Conservation (phyloP, 2,329 filamentous ascomycete species). For the Exophiala sp. region DNA sequence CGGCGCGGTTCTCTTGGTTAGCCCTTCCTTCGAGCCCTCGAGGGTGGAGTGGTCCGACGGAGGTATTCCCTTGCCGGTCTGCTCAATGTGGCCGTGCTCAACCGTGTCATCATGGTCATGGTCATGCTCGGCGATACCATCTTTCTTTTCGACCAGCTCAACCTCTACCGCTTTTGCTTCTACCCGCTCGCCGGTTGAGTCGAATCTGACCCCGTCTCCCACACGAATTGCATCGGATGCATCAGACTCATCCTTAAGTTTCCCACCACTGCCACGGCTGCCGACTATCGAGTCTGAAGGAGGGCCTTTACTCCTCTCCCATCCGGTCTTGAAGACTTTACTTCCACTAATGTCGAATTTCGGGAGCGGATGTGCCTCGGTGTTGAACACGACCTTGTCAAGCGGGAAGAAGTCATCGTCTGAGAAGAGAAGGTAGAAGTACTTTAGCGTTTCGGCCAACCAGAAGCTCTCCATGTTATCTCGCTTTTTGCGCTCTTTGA, state of each 20-base stretch:
- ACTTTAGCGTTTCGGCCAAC: slow-evolving; percentile 97
- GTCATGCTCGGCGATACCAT: background rate
- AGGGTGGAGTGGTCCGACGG: background rate
- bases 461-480: slow-evolving; percentile 99
- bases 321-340: slow-evolving; percentile 71
- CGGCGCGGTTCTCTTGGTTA: background rate
- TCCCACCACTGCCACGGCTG: background rate
- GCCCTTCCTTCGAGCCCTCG: slow-evolving; percentile 5
- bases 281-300: background rate
- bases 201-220: slow-evolving; percentile 13
- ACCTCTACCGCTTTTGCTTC: background rate
- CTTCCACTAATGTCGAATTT: slow-evolving; percentile 67
- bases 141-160: background rate
- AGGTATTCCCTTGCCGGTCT: slow-evolving; percentile 5
- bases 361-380: slow-evolving; percentile 86
- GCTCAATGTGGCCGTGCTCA: slow-evolving; percentile 12
- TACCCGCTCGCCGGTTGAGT: slow-evolving; percentile 9
- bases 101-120: slow-evolving; percentile 14
- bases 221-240: slow-evolving; percentile 2
- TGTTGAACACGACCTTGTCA: slow-evolving; percentile 87
- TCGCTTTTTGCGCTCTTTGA: slow-evolving; percentile 18
- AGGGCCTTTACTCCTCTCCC: slow-evolving; percentile 43
- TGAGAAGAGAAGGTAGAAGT: slow-evolving; percentile 92
- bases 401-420: slow-evolving; percentile 48
- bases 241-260: background rate